Conservation (phyloP, 2,329 filamentous ascomycete genomes). For the Metarhizium rileyi region DNA sequence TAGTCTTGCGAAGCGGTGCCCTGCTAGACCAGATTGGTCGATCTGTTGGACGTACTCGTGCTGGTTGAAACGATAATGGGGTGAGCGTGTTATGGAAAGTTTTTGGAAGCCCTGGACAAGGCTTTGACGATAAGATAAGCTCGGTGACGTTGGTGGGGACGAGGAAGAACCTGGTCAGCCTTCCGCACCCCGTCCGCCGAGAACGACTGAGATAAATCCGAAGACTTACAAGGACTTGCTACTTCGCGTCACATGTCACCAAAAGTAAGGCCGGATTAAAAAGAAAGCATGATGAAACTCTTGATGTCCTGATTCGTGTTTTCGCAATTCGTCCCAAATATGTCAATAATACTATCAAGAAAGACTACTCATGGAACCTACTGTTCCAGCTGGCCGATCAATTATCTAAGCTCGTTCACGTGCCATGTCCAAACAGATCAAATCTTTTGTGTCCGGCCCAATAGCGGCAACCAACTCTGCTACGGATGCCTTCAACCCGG, state of each 20-base stretch:
- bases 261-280: no score
- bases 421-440: slow-evolving; percentile 50
- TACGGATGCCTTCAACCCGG: slow-evolving; percentile 50
- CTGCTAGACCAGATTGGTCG: not conserved
- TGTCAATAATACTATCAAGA: no score
- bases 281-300: no score
- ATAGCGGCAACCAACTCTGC: slow-evolving; percentile 59
- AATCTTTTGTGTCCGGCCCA: slow-evolving; percentile 47
- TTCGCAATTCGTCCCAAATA: no score
- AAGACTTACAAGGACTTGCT: no score
- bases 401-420: not conserved
- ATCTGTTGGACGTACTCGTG: not conserved
- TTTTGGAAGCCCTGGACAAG: slow-evolving; percentile 11
- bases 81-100: slow-evolving; percentile 10
- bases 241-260: no score
- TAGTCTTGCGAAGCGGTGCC: slow-evolving; percentile 18
- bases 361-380: not conserved
- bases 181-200: no score
- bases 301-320: no score
- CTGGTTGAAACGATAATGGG: no score
- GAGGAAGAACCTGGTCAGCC: no score
- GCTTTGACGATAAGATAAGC: slow-evolving; percentile 18
- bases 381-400: not conserved
- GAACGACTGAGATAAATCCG: no score
- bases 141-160: slow-evolving; percentile 12